Conservation (phyloP, 805 yeast species). For the Yarrowia deformans region DNA sequence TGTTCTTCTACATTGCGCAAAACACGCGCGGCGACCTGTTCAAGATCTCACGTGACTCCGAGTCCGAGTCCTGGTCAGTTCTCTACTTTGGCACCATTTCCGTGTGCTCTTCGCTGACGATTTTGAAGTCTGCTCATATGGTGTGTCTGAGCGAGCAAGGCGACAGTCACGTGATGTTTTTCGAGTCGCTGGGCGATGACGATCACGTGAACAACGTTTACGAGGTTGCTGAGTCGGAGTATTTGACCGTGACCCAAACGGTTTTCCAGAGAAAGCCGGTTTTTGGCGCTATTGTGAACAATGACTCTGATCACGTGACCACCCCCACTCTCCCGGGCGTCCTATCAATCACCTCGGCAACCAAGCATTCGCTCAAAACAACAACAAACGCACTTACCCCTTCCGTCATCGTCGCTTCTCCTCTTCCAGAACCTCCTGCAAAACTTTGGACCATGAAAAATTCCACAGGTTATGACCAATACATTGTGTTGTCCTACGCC, state of each 20-base stretch:
- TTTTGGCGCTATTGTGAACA: conserved; percentile 60
- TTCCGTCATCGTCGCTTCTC: conserved; percentile 69
- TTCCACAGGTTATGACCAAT: conserved; percentile 56
- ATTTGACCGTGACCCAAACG: conserved; percentile 31
- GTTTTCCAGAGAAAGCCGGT: conserved; percentile 5
- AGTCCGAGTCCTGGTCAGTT: conserved; percentile 52
- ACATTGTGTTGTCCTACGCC: conserved; percentile 68
- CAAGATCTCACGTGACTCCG: conserved; percentile 63
- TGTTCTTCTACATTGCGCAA: conserved; percentile 75
- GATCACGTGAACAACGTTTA: conserved; percentile 44
- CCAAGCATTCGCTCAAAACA: conserved; percentile 45
- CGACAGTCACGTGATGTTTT: conserved; percentile 75
- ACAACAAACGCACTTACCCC: conserved; percentile 52
- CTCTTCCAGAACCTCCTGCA: conserved; percentile 70
- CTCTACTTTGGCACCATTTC: conserved; percentile 82
- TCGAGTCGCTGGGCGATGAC: conserved; percentile 75
- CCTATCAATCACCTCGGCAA: neutral
- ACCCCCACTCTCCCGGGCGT: neutral
- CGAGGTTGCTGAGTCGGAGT: neutral
- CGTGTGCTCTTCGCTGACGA: conserved; percentile 59
- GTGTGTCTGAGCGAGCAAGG: conserved; percentile 70
- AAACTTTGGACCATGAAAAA: conserved; percentile 68
- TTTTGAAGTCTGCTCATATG: conserved; percentile 78
- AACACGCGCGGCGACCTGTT: conserved; percentile 75
- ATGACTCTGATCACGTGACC: conserved; percentile 43